A percentile compares a stretch with the other conserved stretches of the same genome.
phyloP scores from a whole-genome alignment of 805 yeast species.

The Peterozyma xylosa region DNA sequence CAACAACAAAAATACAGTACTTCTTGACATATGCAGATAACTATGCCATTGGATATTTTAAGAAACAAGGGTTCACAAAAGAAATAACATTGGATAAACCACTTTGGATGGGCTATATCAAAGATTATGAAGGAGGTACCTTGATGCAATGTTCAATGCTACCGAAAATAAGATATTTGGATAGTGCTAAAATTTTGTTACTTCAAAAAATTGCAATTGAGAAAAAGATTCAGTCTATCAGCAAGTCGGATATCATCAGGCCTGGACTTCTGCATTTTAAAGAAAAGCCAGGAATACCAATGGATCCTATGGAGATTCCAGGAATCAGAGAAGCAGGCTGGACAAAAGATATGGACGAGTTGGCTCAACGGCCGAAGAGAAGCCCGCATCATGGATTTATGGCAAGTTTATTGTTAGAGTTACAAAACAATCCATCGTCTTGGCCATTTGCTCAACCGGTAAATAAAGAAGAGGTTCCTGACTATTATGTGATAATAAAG shows the following conservation, averaged over 20 bases:
- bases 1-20: slow-evolving; percentile 78
- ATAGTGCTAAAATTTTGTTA: slow-evolving; percentile 76
- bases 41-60: slow-evolving; percentile 97
- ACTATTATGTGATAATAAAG: slow-evolving; percentile 90
- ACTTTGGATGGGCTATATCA: slow-evolving; percentile 97
- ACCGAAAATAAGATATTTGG: slow-evolving; percentile 82
- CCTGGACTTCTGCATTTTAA: slow-evolving; percentile 75
- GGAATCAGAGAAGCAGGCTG: slow-evolving; percentile 93
- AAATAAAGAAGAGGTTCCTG: slow-evolving; percentile 88
- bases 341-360: slow-evolving; percentile 97
- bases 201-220: slow-evolving; percentile 89
- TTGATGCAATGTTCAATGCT: slow-evolving; percentile 95
- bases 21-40: slow-evolving; percentile 96
- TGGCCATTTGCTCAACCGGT: slow-evolving; percentile 98
- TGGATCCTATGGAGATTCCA: slow-evolving; percentile 83
- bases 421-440: slow-evolving; percentile 92
- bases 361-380: slow-evolving; percentile 90
- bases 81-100: slow-evolving; percentile 81
- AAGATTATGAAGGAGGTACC: slow-evolving; percentile 98
- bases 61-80: slow-evolving; percentile 96
- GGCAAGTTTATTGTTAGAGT: slow-evolving; percentile 80
- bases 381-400: slow-evolving; percentile 92
- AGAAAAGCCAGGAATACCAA: slow-evolving; percentile 28
- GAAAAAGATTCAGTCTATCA: slow-evolving; percentile 70
- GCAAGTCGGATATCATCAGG: slow-evolving; percentile 73